Evolutionary conservation across 2,329 filamentous ascomycete genomes (phyloP).

Genomic region (Trichothecium roseum): DNA sequence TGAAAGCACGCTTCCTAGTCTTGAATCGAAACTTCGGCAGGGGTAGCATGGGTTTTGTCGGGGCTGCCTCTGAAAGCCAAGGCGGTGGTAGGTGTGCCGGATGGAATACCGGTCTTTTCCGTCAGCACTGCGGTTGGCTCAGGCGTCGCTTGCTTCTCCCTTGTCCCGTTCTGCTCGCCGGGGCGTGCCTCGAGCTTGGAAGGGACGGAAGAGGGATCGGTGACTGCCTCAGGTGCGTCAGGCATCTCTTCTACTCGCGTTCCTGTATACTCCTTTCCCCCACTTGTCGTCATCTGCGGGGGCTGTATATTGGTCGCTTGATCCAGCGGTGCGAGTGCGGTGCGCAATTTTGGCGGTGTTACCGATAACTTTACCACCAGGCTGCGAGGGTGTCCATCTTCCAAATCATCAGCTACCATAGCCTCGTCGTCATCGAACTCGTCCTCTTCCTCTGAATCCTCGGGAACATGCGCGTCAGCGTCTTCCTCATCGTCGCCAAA

Average conservation of each 20-base stretch:
- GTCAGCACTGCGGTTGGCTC: background rate
- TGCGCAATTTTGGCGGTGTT: slow-evolving; percentile 27
- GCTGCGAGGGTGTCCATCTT: slow-evolving; percentile 36
- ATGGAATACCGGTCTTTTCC: slow-evolving; percentile 8
- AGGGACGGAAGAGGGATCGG: background rate
- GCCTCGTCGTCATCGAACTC: slow-evolving; percentile 46
- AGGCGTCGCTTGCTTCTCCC: background rate
- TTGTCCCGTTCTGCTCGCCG: too few relatives aligned
- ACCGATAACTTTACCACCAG: slow-evolving; percentile 66
- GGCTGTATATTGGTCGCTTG: slow-evolving; percentile 11
- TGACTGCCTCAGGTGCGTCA: background rate
- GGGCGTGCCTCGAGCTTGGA: too few relatives aligned
- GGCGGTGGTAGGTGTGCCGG: slow-evolving; percentile 27
- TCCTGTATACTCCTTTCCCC: background rate
- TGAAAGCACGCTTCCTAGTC: slow-evolving; percentile 12
- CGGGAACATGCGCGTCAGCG: slow-evolving; percentile 54
- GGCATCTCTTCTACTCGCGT: background rate
- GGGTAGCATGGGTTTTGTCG: slow-evolving; percentile 34
- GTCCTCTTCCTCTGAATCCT: slow-evolving; percentile 50
- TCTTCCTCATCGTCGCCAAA: slow-evolving; percentile 68
- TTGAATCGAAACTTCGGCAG: slow-evolving; percentile 17
- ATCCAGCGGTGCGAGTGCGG: slow-evolving; percentile 13
- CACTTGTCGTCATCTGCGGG: background rate
- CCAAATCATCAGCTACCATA: slow-evolving; percentile 42
- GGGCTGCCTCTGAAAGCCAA: slow-evolving; percentile 53